phyloP scores from a whole-genome alignment of 2,329 filamentous ascomycete genomes.

The Pseudocercospora fuligena region DNA sequence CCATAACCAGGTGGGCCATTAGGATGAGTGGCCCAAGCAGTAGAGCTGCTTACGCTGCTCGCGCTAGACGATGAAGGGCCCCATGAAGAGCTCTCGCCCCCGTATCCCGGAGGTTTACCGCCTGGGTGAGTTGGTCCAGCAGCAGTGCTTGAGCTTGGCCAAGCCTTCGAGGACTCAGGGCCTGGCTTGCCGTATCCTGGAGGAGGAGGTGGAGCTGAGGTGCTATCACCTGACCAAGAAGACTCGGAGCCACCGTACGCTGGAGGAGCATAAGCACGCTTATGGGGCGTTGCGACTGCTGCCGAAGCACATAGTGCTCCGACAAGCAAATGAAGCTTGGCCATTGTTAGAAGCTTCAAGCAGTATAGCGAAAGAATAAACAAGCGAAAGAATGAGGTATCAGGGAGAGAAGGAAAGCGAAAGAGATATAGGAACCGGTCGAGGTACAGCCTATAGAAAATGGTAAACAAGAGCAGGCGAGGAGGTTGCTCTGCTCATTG shows the following conservation, averaged over 20 bases:
- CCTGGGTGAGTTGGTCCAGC: not conserved
- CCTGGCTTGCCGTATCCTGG: not conserved
- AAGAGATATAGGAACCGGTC: not conserved
- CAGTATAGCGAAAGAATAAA: constrained; percentile 1
- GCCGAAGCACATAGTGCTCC: constrained; percentile 17
- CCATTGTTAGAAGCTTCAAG: constrained; percentile 11
- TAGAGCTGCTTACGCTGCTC: not conserved
- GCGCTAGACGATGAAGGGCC: not conserved
- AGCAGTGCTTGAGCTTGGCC: not conserved
- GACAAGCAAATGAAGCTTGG: constrained; percentile 15
- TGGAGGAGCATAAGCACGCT: constrained; percentile 11
- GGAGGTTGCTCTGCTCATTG: constrained; percentile 13
- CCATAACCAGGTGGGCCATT: constrained; percentile 9
- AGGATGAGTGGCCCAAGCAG: not conserved
- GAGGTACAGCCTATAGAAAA: constrained; percentile 2
- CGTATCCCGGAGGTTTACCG: constrained; percentile 8
- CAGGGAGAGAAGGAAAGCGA: constrained; percentile 2
- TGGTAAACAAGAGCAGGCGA: constrained; percentile 3
- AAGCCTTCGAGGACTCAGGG: not conserved
- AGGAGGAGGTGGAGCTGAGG: not conserved
- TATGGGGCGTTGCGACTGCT: constrained; percentile 14
- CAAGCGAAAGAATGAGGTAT: constrained; percentile 5
- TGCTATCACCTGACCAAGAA: not conserved
- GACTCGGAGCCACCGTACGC: constrained; percentile 9
- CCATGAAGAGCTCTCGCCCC: constrained; percentile 2